These are phyloP conservation scores for Venturia pyrina DNA, from an alignment of 2,329 filamentous ascomycete genomes.

Conservation along the genomic window DNA sequence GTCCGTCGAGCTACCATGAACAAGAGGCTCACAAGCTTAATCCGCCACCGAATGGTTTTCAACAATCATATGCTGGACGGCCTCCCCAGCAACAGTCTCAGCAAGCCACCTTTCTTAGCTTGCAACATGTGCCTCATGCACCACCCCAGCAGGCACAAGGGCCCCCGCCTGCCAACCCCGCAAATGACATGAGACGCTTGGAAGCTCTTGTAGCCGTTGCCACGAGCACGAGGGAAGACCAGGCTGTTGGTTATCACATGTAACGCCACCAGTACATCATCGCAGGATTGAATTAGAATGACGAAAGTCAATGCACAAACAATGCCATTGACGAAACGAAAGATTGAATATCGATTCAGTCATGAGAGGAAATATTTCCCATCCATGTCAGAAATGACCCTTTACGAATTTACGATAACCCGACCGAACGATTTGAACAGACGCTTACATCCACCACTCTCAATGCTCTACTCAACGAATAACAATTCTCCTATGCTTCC, in stretches of 20 bases:
- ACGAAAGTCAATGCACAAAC: not conserved
- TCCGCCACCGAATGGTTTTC: not conserved
- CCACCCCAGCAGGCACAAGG: constrained; percentile 19
- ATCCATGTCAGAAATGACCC: not conserved
- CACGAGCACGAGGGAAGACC: constrained; percentile 24
- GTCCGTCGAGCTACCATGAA: constrained; percentile 24
- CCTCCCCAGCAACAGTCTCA: constrained; percentile 4
- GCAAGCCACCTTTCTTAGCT: constrained; percentile 6
- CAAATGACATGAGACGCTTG: constrained; percentile 44
- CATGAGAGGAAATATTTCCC: not conserved
- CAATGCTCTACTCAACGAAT: not conserved
- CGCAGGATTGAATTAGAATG: not conserved
- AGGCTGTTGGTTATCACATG: constrained; percentile 3
- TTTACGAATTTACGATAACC: not conserved
- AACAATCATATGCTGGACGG: not conserved
- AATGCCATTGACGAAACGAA: not conserved
- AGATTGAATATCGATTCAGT: not conserved
- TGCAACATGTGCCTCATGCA: constrained; percentile 8
- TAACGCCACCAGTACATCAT: not conserved
- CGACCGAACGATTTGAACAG: not conserved
- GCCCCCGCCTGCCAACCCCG: constrained; percentile 25
- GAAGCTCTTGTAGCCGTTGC: constrained; percentile 57
- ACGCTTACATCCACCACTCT: not conserved
- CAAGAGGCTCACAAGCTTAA: constrained; percentile 16
- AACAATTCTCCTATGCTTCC: not conserved